Evolutionary conservation across 768 basidiomycete genomes (phyloP).

Genomic region (Vararia minispora): DNA sequence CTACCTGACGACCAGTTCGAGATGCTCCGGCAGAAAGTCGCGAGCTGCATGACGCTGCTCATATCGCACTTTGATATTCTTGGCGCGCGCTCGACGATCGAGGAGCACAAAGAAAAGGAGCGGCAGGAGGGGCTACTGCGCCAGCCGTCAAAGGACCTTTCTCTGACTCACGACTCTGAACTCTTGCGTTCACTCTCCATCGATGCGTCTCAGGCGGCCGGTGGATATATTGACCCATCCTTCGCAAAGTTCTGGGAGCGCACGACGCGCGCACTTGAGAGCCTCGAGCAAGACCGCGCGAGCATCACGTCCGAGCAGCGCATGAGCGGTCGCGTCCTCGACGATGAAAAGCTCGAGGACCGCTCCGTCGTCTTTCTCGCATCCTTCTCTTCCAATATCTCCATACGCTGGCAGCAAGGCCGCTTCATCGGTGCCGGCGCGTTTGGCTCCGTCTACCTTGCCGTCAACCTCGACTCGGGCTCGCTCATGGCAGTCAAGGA

Average conservation of each 20-base stretch:
- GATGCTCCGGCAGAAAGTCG: conserved; percentile 83
- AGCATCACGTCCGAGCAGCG: conserved; percentile 58
- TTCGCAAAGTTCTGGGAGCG: conserved; percentile 73
- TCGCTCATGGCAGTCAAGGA: conserved; percentile 99
- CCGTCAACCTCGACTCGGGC: conserved; percentile 91
- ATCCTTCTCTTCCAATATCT: conserved; percentile 90
- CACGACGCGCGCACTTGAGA: conserved; percentile 42
- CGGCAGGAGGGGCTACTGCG: conserved; percentile 52
- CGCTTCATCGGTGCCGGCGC: conserved; percentile 98
- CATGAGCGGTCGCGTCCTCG: conserved; percentile 82
- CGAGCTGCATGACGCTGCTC: conserved; percentile 92
- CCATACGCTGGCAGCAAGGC: conserved; percentile 96
- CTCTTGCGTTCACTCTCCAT: conserved; percentile 28
- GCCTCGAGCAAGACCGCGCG: conserved; percentile 56
- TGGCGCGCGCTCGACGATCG: conserved; percentile 79
- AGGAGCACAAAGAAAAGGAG: conserved; percentile 87
- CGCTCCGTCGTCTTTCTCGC: conserved; percentile 90
- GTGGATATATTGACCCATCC: conserved; percentile 47
- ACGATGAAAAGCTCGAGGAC: conserved; percentile 90
- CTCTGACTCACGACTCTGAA: conserved; percentile 39
- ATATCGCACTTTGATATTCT: conserved; percentile 97
- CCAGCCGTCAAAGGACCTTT: conserved; percentile 39
- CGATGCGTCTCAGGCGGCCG: conserved; percentile 18
- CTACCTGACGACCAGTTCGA: conserved; percentile 85
- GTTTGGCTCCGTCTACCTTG: conserved; percentile 98